Base-by-base conservation (phyloP, 2,329 filamentous ascomycete species). In the Endocalyx cinctus region DNA sequence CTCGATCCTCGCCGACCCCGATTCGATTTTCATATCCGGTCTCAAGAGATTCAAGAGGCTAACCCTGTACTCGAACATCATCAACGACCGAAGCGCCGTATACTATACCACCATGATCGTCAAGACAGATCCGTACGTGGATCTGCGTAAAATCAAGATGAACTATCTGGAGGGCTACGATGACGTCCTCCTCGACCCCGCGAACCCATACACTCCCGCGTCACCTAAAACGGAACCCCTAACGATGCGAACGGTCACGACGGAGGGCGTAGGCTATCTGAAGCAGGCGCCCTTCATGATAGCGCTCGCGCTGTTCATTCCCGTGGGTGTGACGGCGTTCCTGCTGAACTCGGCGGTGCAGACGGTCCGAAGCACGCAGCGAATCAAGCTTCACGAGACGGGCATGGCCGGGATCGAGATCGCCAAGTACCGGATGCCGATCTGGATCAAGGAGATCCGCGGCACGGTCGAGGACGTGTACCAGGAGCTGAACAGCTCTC, bases 31-130 rank as follows among this genome's bases (percentile, higher is more conserved):
- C 63, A 83, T 94, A 49, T 76, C 77, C 19, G 89, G 81, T 0
- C 69, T 97, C 28, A 72, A 76, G 40, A 74, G 69, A 46, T 97
- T 97, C 64, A 77, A 80, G 55, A 72, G 84, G 34, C 82, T 80
- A 38, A 84, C 78, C 4, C 65, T 94, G 2, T 97, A 97, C 58
- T 73, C 83, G 26, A 97, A 97, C 54, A 80, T 94, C 29, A 66
- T 84, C 52, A 95, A 96, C 58, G 90, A 97, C 62, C 72, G 80
- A 34, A 86, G 77, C 27, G 86, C 87, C 5, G 77, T 82, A 1
- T 87, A 85, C 61, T 95, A 90, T 57, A 96, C 90, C 0, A 86
- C 87, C 0, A 72, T 70, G 14, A 87, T 96, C 28, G 72, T 81
- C 16, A 80, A 79, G 50, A 84, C 72, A 1, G 86, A 97, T 50